Base-by-base conservation (phyloP, 257 asterid genomes). In the Solanum lignicaule region DNA sequence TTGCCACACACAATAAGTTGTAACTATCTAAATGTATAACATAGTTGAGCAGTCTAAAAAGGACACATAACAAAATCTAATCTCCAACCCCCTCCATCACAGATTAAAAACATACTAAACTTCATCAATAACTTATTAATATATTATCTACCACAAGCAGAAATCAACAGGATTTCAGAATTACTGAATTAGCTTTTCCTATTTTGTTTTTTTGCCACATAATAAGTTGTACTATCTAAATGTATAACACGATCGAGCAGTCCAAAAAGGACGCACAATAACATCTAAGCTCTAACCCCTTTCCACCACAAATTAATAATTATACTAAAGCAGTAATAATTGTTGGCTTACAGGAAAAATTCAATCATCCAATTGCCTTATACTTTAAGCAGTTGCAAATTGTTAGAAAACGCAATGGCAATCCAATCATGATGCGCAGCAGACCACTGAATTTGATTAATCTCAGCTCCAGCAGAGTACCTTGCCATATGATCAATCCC, bases 401-500 rank as follows among this genome's bases (percentile, higher is more conserved):
- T 97, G 89, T 91, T 95, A n/a, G 95, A 96, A 88, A 93, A 94
- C 0, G 98, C 98, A 66, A 97, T 81, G 15, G 96, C 98, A 89
- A 95, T 94, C 99, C 98, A 97, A 86, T 95, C 98, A 7, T 96
- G 95, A 90, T 90, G 94, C 0, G 98, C 93, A 1, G 92, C 94
- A 2, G 99, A 95, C 99, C 99, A 97, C 90, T 97, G 99, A 71
- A 97, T 92, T 94, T 95, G 99, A 87, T 95, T 97, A 88, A 97
- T 91, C 94, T 95, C 99, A 1, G 94, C 87, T n/a, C 91, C 95
- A 1, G 95, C 94, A 9, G 90, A 76, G 90, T 94, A 95, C 96
- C 93, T 89, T 1, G 95, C 91, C 93, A 92, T 88, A 5, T 98
- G 99, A 88, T 97, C 98, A 83, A 97, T 95, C 92, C 99, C 98